Base-by-base conservation (phyloP, 306 rosid genomes). In the Herpetospermum pedunculosum region DNA sequence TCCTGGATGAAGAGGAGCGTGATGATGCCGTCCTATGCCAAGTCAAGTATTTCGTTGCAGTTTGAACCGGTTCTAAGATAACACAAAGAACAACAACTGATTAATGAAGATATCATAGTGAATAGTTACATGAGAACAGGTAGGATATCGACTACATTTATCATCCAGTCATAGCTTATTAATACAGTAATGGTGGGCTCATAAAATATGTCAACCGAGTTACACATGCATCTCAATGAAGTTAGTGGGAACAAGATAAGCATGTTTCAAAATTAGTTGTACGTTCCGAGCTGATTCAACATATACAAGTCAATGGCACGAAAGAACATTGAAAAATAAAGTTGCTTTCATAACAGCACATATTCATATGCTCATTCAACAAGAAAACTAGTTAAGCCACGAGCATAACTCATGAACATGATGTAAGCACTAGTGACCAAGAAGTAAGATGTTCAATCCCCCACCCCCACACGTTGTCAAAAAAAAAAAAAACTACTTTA, bases 11-110 rank as follows among this genome's bases (percentile, higher is more conserved):
- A 73, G 97, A 89, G 71, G 99, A 95, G 32, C 86, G 90, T 44
- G 97, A 89, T 8, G 97, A 95, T 50, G 84, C 52, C 0, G 96
- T 89, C 86, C 96, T 85, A 77, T 89, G 97, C 97, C 97, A 95
- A 26, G 97, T 91, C 78, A 95, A 72, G 84, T 88, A 95, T 85
- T 87, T 88, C 0, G 78, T 50, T 12, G 87, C 78, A 79, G 83
- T 76, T 85, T 88, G 88, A 84, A 87, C 88, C 62, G 92, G 92
- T 77, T 87, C 99, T 95, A 72, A 26, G 50, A 65, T 67, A 34
- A 71, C n/a, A 37, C 64, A 65, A 52, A 43, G 8, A 67, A 47
- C 70, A 18, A 79, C 28, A 4, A 70, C 10, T 29, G 40, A 44
- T 80, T 76, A 81, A 44, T 69, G 37, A 65, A 65, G 50, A 4